A percentile compares a stretch with the other conserved stretches of the same genome.
phyloP scores from a whole-genome alignment of 2,329 filamentous ascomycete species.

The Fusarium buharicum region DNA sequence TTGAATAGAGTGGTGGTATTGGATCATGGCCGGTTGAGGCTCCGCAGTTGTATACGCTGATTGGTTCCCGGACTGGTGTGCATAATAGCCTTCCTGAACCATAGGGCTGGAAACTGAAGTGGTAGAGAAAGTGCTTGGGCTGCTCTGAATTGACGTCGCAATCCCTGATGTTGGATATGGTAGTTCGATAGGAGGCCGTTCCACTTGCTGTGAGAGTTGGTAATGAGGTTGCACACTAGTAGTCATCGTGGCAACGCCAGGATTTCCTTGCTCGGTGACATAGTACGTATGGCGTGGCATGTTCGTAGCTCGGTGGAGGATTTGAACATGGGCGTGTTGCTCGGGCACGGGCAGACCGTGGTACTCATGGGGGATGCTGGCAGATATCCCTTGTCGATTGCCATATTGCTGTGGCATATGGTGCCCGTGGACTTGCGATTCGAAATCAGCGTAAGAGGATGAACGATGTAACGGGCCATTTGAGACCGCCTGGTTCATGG shows the following conservation, averaged over 20 bases:
- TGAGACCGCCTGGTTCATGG: conserved; percentile 51
- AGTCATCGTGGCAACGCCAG: conserved; percentile 70
- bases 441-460: conserved; percentile 66
- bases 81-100: conserved; percentile 66
- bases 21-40: conserved; percentile 54
- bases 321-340: conserved; percentile 57
- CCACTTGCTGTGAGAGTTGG: conserved; percentile 62
- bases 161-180: conserved; percentile 61
- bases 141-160: conserved; percentile 65
- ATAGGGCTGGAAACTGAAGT: conserved; percentile 64
- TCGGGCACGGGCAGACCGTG: conserved; percentile 56
- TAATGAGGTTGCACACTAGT: conserved; percentile 61
- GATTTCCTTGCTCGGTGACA: conserved; percentile 70
- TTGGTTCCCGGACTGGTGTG: conserved; percentile 62
- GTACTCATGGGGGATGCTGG: conserved; percentile 56
- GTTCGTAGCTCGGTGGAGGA: conserved; percentile 61
- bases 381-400: conserved; percentile 60
- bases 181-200: conserved; percentile 60
- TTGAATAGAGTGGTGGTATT: conserved; percentile 57
- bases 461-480: conserved; percentile 60
- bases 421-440: conserved; percentile 57
- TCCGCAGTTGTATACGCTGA: conserved; percentile 62
- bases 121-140: conserved; percentile 68
- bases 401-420: conserved; percentile 54
- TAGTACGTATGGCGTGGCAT: conserved; percentile 64